Percentiles rank a stretch among this genome's conserved stretches.
phyloP scores from a whole-genome alignment of 345 rosid genomes.

The Garcia nutans region DNA sequence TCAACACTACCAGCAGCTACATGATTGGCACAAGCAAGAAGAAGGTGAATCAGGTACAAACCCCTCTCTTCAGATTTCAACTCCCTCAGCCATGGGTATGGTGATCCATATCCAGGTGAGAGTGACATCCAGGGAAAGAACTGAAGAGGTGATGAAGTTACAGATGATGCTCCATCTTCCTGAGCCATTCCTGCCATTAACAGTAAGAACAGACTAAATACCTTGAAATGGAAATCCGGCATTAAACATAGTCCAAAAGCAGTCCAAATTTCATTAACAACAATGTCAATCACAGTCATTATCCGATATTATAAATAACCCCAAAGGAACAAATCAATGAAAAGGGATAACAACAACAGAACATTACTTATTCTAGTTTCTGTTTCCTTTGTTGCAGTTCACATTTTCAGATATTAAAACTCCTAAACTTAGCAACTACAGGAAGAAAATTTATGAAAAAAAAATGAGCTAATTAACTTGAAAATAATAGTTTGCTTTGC shows the following conservation, averaged over 20 bases:
- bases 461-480: neutral
- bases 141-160: constrained; percentile 53
- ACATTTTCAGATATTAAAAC: neutral
- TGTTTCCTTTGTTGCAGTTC: neutral
- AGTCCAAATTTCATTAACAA: neutral
- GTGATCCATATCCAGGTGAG: constrained; percentile 61
- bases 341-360: neutral
- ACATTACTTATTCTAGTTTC: neutral
- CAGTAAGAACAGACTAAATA: constrained; percentile 4
- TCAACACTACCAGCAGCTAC: constrained; percentile 62
- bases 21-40: constrained; percentile 54
- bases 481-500: neutral
- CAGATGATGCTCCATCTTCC: constrained; percentile 54
- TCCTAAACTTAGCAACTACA: neutral
- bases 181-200: constrained; percentile 50
- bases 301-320: neutral
- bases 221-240: constrained; percentile 1
- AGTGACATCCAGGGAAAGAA: constrained; percentile 55
- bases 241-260: constrained; percentile 9
- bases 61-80: constrained; percentile 68
- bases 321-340: neutral
- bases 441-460: too few relatives aligned
- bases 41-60: constrained; percentile 56
- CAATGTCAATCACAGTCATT: neutral
- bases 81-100: constrained; percentile 58